Conservation (phyloP, 331 rosid species). For the Saraca asoca region DNA sequence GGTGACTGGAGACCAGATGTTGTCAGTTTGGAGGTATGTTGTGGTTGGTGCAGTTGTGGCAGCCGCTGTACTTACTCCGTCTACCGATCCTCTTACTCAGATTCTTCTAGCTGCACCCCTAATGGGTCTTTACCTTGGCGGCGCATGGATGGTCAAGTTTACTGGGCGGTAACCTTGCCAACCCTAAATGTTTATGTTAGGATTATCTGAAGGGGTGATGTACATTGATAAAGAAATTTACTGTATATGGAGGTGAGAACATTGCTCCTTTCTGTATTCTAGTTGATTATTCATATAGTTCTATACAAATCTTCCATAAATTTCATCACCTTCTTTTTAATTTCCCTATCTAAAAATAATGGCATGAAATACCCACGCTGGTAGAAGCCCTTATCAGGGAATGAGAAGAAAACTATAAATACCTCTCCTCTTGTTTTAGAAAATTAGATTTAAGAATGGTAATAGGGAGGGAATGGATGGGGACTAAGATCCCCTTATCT, state of each 20-base stretch:
- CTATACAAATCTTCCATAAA: conserved; percentile 28
- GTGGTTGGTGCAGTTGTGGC: conserved; percentile 94
- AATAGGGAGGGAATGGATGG: too few species aligned
- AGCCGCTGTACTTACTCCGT: conserved; percentile 86
- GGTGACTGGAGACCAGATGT: conserved; percentile 89
- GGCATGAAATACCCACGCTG: too few species aligned
- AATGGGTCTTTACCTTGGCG: conserved; percentile 85
- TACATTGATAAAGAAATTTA: conserved; percentile 48
- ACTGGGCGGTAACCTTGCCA: conserved; percentile 53
- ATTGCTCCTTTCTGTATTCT: conserved; percentile 17
- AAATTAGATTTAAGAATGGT: too few species aligned
- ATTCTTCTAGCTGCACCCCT: conserved; percentile 81
- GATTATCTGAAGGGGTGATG: conserved; percentile 35
- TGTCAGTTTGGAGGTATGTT: conserved; percentile 95
- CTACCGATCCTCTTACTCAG: conserved; percentile 95
- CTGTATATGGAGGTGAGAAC: conserved; percentile 14
- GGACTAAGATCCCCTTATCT: too few species aligned
- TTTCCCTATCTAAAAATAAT: too few species aligned
- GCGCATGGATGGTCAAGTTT: conserved; percentile 94
- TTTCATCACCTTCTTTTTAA: background rate
- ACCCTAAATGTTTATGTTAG: background rate
- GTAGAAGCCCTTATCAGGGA: too few species aligned
- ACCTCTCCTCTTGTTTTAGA: too few species aligned
- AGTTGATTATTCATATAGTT: conserved; percentile 1
- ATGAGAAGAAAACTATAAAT: too few species aligned